Evolutionary conservation across 768 basidiomycete species (phyloP).

Genomic region (Mycena rosella): DNA sequence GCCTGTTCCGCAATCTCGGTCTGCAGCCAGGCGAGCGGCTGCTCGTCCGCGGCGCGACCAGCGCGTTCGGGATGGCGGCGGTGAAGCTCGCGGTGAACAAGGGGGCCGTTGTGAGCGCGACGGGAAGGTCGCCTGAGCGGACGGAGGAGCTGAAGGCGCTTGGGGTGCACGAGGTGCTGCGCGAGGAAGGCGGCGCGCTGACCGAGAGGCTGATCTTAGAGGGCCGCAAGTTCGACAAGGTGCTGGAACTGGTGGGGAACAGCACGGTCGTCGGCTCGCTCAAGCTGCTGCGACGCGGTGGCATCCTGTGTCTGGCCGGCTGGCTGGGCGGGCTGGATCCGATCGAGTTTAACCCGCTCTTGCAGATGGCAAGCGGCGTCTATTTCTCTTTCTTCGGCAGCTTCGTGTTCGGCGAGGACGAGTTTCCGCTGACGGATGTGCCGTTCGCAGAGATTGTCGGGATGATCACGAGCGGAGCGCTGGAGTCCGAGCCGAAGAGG

Average conservation of each 20-base stretch:
- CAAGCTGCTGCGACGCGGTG: slow-evolving; percentile 30
- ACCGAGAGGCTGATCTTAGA: slow-evolving; percentile 16
- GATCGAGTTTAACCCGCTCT: slow-evolving; percentile 38
- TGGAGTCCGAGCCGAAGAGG: slow-evolving; percentile 32
- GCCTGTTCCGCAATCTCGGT: slow-evolving; percentile 37
- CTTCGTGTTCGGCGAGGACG: slow-evolving; percentile 36
- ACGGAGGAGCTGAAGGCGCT: slow-evolving; percentile 29
- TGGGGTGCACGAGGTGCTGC: slow-evolving; percentile 32
- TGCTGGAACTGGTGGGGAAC: slow-evolving; percentile 42
- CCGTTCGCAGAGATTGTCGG: slow-evolving; percentile 33
- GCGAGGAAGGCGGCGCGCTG: slow-evolving; percentile 23
- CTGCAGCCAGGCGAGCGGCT: slow-evolving; percentile 33
- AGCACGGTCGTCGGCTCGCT: slow-evolving; percentile 36
- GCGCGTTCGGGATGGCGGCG: slow-evolving; percentile 36
- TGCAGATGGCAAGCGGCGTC: slow-evolving; percentile 41
- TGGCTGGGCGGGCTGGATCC: slow-evolving; percentile 39
- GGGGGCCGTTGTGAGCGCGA: slow-evolving; percentile 39
- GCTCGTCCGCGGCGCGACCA: slow-evolving; percentile 39
- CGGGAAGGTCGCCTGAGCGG: slow-evolving; percentile 31
- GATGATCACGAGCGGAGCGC: slow-evolving; percentile 31
- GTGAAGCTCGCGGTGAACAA: slow-evolving; percentile 34
- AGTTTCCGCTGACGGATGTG: slow-evolving; percentile 39
- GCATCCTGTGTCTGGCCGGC: slow-evolving; percentile 37
- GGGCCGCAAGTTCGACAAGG: slow-evolving; percentile 34
- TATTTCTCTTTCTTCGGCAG: slow-evolving; percentile 42